Evolutionary conservation across 352 stramenopile species (phyloP), one percentile per base, ranked within the genome.

Genomic region (Phytophthora rubi): DNA sequence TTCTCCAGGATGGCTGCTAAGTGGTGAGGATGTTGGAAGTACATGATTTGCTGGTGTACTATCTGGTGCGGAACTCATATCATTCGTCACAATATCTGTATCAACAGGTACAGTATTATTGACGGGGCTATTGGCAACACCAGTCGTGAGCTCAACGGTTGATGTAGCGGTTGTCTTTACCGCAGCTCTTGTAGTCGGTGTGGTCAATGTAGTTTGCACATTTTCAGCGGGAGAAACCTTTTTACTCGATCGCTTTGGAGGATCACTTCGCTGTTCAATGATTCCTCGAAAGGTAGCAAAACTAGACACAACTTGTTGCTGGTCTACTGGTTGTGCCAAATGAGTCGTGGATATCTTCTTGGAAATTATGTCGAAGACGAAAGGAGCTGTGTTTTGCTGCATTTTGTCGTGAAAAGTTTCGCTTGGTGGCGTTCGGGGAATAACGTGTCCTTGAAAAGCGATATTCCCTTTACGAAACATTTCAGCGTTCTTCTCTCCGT

Each of bases 401-500:
- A 84, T 54, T 54, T 71, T 62, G 3, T 82, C 65, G 21, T 82
- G 68, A 58, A 82, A 82, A 1, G 60, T 65, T 30, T 26, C 33
- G 9, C 18, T 59, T 18, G 68, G 64, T 42, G 30, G 54, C 12
- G 26, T 39, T 39, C 82, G 77, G 4, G 45, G 5, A 53, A 79
- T 60, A 7, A 88, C 13, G 1, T 74, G 64, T 6, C 82, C 82
- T 70, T 65, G 65, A 35, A 90, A 90, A 37, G 51, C 49, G 35
- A 91, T 86, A 47, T 91, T 91, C 0, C 83, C 83, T 28, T 88
- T 89, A 30, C 72, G 60, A 48, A 88, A 79, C 18, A 52, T 51
- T 66, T 80, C 16, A 59, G 23, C 6, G 47, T 18, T 2, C 48
- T 76, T 48, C 16, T n/a, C 2, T 37, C 4, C 30, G 23, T 44